Conservation (phyloP, 257 asterid genomes). For the Solanum commersonii region DNA sequence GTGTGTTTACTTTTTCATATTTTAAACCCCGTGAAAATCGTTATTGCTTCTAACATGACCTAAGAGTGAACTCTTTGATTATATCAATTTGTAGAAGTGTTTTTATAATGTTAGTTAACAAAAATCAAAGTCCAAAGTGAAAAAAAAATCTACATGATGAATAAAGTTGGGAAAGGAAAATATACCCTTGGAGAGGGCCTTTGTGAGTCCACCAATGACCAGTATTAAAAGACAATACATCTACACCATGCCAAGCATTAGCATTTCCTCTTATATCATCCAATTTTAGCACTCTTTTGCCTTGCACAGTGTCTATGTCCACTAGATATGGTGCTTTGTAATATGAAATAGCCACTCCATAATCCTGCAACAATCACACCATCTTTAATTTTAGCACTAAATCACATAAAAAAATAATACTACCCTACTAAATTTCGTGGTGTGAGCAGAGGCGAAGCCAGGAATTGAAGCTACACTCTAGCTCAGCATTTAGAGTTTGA, state of each 20-base stretch:
- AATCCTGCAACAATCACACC: slow-evolving; percentile 39
- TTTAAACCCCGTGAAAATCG: not conserved
- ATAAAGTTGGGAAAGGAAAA: not conserved
- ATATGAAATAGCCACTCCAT: slow-evolving; percentile 66
- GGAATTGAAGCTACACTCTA: not conserved
- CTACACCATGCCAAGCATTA: slow-evolving; percentile 72
- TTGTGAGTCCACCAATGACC: slow-evolving; percentile 98
- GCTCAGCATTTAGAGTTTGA: not conserved
- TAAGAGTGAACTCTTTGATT: not conserved
- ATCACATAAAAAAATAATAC: not conserved
- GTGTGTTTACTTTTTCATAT: not conserved
- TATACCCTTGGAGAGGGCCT: slow-evolving; percentile 87
- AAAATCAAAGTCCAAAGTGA: not conserved
- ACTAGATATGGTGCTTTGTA: slow-evolving; percentile 84
- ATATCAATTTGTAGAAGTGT: not conserved
- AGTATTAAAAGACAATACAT: slow-evolving; percentile 81
- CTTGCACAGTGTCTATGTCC: slow-evolving; percentile 60
- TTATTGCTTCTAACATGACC: not conserved
- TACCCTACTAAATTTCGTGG: not conserved
- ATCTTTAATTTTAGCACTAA: not conserved
- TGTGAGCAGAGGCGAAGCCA: not conserved
- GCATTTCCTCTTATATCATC: slow-evolving; percentile 73
- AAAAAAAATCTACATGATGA: not conserved
- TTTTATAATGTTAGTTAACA: not conserved
- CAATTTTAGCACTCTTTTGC: slow-evolving; percentile 68